Conservation (phyloP, 1,139 yeast genomes). For the Kodamaea suecica region DNA sequence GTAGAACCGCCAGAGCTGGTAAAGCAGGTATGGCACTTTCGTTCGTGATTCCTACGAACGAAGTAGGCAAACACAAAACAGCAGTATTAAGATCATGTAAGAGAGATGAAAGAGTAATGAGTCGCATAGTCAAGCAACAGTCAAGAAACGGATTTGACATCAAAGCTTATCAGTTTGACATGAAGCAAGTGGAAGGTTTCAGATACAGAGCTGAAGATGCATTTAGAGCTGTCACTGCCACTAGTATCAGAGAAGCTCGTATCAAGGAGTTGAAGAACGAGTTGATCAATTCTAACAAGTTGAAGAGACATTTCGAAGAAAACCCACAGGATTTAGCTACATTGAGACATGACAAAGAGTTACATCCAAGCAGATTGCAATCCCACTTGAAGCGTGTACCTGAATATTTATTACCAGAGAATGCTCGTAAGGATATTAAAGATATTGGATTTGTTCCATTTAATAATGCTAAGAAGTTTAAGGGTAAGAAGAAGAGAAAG, state of each 20-base stretch:
- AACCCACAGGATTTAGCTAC: constrained; percentile 93
- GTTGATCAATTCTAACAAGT: constrained; percentile 80
- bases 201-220: constrained; percentile 97
- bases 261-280: constrained; percentile 87
- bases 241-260: constrained; percentile 91
- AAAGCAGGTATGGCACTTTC: constrained; percentile 94
- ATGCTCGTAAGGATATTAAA: constrained; percentile 59
- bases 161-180: constrained; percentile 86
- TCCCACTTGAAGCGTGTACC: constrained; percentile 90
- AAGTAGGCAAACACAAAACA: constrained; percentile 85
- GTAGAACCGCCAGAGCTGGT: constrained; percentile 98
- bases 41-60: constrained; percentile 79
- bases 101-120: constrained; percentile 81
- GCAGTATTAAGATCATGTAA: constrained; percentile 70
- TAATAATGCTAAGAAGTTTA: constrained; percentile 41
- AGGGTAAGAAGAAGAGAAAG: constrained; percentile 33
- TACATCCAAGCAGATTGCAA: constrained; percentile 81
- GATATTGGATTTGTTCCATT: constrained; percentile 77
- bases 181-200: constrained; percentile 91
- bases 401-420: constrained; percentile 81
- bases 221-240: constrained; percentile 87
- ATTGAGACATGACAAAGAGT: constrained; percentile 86
- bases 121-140: constrained; percentile 75
- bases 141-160: constrained; percentile 67
- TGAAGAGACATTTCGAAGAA: constrained; percentile 94